Base-by-base conservation (phyloP, 2,329 filamentous ascomycete species). In the Arachnomyces sp. region DNA sequence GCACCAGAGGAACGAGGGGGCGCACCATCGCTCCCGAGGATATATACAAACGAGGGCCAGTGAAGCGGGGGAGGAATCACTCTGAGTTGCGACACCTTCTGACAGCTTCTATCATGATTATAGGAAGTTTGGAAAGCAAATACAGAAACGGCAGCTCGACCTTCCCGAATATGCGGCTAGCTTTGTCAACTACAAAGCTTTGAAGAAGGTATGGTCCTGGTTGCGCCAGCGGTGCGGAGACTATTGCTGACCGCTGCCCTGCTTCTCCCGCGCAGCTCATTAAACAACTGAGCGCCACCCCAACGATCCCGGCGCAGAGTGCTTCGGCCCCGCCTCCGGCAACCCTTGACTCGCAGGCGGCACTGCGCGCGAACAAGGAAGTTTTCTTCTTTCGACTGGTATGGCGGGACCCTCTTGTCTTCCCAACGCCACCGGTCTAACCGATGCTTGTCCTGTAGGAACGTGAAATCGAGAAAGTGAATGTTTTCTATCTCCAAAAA, bases 71-170 rank as follows among this genome's bases (percentile, higher is more conserved):
- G 20, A 25, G 9, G 20, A 9, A 25, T 9, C 5, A 9, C 5
- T 25, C 5, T 25, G 20, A 5, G 20, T 5, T 25, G 20, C 20
- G 14, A 25, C n/a, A 18, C 9, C 16, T 13, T 39, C 13, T 34
- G 15, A 25, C 16, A 39, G n/a, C 14, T 14, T 16, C 31, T 36
- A 20, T 36, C 11, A 36, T 36, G 14, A 18, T 34, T 39, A 42
- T 57, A 98, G 90, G 92, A 98, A 98, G 78, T 98, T 98, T 72
- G 92, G 92, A 66, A 98, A 98, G 74, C 87, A 95, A 64, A 94
- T 98, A 53, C 92, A 96, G 73, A 94, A 94, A 73, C 83, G 89
- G 63, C 92, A 98, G 76, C 85, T 98, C 58, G 92, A 98, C 65
- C 89, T 98, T 45, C 92, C 92, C 45, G 92, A 98, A 76, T 98